These are phyloP conservation scores for Quercus aquifolioides DNA, from an alignment of 306 rosid genomes.

Conservation along the genomic window DNA sequence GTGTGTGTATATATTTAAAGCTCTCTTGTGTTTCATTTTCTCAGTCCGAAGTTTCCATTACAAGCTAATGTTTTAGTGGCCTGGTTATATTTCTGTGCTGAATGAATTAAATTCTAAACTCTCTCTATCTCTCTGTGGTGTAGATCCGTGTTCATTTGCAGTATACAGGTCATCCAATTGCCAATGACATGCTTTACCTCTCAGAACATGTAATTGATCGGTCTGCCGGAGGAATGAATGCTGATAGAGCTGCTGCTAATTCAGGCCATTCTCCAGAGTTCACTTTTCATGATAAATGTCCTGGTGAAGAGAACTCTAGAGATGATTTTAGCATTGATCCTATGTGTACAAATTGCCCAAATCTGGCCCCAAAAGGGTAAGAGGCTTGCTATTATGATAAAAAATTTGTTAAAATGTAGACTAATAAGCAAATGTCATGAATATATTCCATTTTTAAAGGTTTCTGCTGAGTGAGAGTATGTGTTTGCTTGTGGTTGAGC, in stretches of 20 bases:
- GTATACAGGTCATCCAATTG: conserved; percentile 76
- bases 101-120: neutral
- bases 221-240: conserved; percentile 42
- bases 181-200: conserved; percentile 75
- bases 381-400: conserved; percentile 6
- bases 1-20: neutral
- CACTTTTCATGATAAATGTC: conserved; percentile 29
- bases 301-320: conserved; percentile 32
- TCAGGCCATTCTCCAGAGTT: conserved; percentile 34
- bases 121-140: conserved; percentile 11
- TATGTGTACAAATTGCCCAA: conserved; percentile 90
- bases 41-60: neutral
- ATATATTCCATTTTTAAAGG: neutral
- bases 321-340: conserved; percentile 66
- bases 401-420: neutral
- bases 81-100: neutral
- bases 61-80: neutral
- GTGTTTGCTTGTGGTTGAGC: neutral
- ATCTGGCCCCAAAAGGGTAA: conserved; percentile 84
- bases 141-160: conserved; percentile 89
- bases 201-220: conserved; percentile 42
- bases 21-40: neutral
- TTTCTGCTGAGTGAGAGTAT: neutral
- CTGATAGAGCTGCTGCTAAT: conserved; percentile 54
- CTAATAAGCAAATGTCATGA: neutral